phyloP scores from a whole-genome alignment of 2,329 filamentous ascomycete genomes.

The Penicillium sclerotiorum region DNA sequence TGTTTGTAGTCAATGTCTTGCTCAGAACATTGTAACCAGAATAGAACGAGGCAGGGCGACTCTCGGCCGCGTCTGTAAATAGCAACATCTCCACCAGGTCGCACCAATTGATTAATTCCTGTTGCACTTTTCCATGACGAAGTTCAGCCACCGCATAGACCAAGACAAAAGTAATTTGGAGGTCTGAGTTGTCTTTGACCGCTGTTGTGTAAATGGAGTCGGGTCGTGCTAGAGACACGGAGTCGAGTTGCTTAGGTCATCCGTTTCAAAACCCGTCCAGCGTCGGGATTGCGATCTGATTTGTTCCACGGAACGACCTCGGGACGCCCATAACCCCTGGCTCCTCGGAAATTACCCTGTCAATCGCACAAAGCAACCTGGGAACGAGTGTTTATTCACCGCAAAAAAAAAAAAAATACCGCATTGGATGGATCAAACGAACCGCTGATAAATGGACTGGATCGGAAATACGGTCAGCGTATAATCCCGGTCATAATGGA shows the following conservation, averaged over 20 bases:
- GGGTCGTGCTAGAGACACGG: too few species aligned
- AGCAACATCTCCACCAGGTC: conserved; percentile 17
- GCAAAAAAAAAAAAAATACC: background rate
- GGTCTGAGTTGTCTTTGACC: background rate
- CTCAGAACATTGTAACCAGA: too few species aligned
- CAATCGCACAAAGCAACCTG: background rate
- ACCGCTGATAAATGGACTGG: background rate
- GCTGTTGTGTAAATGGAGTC: too few species aligned
- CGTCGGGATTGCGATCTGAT: conserved; percentile 4
- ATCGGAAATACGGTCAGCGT: background rate
- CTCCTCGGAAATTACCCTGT: background rate
- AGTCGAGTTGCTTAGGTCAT: background rate
- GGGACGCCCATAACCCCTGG: background rate
- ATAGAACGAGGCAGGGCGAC: background rate
- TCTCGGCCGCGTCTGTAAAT: conserved; percentile 12
- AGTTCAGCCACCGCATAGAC: background rate
- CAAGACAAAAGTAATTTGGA: conserved; percentile 4
- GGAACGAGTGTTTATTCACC: too few species aligned
- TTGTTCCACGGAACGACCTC: too few species aligned
- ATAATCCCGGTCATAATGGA: background rate
- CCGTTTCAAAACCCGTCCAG: conserved; percentile 10
- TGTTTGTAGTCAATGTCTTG: background rate
- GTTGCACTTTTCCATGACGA: background rate
- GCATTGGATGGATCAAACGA: background rate
- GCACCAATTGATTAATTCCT: background rate